Conservation (phyloP, 2,329 filamentous ascomycete genomes). For the Aspergillus glaucus region DNA sequence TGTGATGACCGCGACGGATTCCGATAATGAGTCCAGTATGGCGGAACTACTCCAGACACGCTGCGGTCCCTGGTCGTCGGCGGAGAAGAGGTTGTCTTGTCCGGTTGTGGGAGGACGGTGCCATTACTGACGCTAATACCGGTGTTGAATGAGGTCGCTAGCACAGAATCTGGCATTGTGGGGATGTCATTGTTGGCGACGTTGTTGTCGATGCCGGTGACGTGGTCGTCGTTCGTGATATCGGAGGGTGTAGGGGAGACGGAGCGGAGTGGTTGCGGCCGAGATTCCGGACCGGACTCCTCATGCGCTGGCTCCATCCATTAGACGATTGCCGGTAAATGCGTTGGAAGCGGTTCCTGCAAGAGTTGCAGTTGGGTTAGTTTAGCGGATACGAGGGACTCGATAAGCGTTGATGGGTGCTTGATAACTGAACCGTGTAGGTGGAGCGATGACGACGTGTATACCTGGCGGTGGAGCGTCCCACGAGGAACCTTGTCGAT, state of each 20-base stretch:
- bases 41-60: constrained; percentile 33
- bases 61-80: constrained; percentile 15
- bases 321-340: constrained; percentile 20
- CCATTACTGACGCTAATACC: constrained; percentile 8
- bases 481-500: too few relatives aligned
- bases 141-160: constrained; percentile 3
- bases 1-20: constrained; percentile 37
- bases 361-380: too few relatives aligned
- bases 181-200: background rate
- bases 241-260: constrained; percentile 11
- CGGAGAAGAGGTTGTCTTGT: constrained; percentile 5
- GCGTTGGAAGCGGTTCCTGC: background rate
- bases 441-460: too few relatives aligned
- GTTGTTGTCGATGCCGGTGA: constrained; percentile 4
- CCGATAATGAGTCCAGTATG: constrained; percentile 42
- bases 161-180: background rate
- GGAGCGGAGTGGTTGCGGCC: constrained; percentile 19
- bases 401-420: too few relatives aligned
- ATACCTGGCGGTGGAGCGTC: too few relatives aligned
- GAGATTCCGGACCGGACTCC: constrained; percentile 28
- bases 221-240: constrained; percentile 3
- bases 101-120: constrained; percentile 8
- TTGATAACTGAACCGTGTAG: too few relatives aligned
- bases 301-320: constrained; percentile 39
- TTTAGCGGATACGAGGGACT: too few relatives aligned